phyloP scores from a whole-genome alignment of 257 asterid genomes.

The Echium plantagineum region DNA sequence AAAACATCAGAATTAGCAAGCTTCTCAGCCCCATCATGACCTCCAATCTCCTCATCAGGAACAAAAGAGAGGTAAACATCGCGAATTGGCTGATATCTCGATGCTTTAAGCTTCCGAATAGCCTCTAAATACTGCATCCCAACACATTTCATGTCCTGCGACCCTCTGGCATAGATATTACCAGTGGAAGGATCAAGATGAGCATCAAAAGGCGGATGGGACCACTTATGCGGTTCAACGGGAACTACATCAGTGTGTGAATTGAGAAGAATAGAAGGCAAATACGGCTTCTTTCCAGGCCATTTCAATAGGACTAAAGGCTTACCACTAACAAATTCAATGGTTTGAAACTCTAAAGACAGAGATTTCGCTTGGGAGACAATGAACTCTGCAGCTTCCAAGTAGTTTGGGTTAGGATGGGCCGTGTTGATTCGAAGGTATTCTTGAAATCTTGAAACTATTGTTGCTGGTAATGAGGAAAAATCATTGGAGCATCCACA shows the following conservation, averaged over 20 bases:
- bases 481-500: background rate
- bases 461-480: conserved; percentile 18
- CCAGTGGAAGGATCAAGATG: conserved; percentile 52
- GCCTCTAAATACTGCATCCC: conserved; percentile 90
- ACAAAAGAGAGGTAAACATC: conserved; percentile 67
- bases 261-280: conserved; percentile 81
- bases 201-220: conserved; percentile 72
- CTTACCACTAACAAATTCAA: conserved; percentile 58
- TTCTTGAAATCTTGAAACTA: conserved; percentile 72
- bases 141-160: conserved; percentile 97
- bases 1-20: conserved; percentile 58
- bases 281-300: conserved; percentile 53
- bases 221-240: conserved; percentile 73
- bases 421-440: conserved; percentile 76
- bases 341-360: conserved; percentile 38
- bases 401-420: conserved; percentile 70
- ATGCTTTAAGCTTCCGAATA: conserved; percentile 53
- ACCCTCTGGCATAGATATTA: conserved; percentile 81
- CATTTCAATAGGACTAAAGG: conserved; percentile 72
- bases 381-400: conserved; percentile 56
- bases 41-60: conserved; percentile 99
- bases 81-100: conserved; percentile 59
- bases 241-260: conserved; percentile 98
- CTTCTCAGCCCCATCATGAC: conserved; percentile 74
- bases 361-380: conserved; percentile 54